Evolutionary conservation across 768 basidiomycete species (phyloP), one percentile per base, ranked within the genome.

Genomic region (Bullera alba): DNA sequence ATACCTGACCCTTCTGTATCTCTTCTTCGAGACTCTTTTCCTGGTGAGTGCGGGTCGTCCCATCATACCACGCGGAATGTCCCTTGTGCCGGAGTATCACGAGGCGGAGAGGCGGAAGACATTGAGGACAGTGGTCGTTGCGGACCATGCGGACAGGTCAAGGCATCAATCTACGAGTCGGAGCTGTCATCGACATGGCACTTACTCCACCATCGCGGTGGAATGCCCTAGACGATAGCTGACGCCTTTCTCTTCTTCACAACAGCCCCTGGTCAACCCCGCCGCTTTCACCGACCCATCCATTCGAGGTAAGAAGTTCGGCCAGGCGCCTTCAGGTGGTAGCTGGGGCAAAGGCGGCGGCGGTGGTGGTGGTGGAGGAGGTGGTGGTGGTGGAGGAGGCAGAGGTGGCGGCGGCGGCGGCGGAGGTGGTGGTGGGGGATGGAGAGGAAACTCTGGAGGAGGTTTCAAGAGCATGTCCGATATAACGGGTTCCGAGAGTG

Each of bases 391-490:
- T 16, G 53, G 56, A 4, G 25, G 32, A 21, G 36, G 50, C n/a
- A 46, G 50, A 34, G 27, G 54, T 4, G 60, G 56, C 16, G 51
- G 51, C 12, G 55, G 54, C 32, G 45, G 52, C 10, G 51, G 58
- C 17, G 44, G 58, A 19, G 38, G 51, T 25, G 48, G 53, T 32
- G 49, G 56, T 4, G 52, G 56, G 2, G 46, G 46, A 28, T 51
- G 58, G 15, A 41, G 47, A 34, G 50, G 54, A 17, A 41, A 26
- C 15, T 37, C 29, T 5, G 42, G 41, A 36, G 57, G 57, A 15
- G 57, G 65, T 2, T 68, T 68, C 51, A 65, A 61, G 63, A 37
- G 50, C 5, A 65, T 68, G 63, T 42, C 26, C 27, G 63, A 68
- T 48, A 36, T 68, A 0, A 21, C 48, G 28, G 63, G 66, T 2